Evolutionary conservation across 2,329 filamentous ascomycete genomes (phyloP), one percentile per base, ranked within the genome.

Genomic region (Metarhizium sp.): DNA sequence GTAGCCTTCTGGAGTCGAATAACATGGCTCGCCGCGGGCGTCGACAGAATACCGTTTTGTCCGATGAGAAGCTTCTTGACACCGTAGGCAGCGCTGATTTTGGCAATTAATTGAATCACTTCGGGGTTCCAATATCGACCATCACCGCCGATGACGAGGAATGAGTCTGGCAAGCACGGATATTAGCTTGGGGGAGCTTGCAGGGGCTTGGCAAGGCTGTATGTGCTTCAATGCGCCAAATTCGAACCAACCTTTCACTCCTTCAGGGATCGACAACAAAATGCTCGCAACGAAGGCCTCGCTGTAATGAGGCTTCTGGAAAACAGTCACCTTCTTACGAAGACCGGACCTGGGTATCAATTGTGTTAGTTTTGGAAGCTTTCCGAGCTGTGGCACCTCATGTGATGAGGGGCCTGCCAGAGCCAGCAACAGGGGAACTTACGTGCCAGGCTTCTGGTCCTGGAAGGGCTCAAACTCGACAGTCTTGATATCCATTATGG

Each of bases 361-460:
- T 32, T 8, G 38, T 16, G n/a, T 52, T 36, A 50, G 48, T n/a
- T 34, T 47, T 42, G 18, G 50, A 8, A 48, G 25, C 45, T 48
- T 48, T 30, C n/a, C 34, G 10, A 25, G 49, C 18, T 38, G 36
- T 46, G 30, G 14, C 38, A 30, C n/a, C 51, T 57, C 30, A 30
- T 8, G 49, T 56, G 50, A 36, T 38, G 64, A 65, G 62, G 65
- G 67, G 68, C 20, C 20, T 3, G 67, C 25, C 59, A 59, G 59
- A 32, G 25, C 20, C 7, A 25, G 43, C n/a, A 11, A 48, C 20
- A 8, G 18, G 20, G 61, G 62, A 63, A 91, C 92, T 75, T 85
- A 96, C 92, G 92, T 97, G 82, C 92, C 92, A 61, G 92, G 91
- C 82, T 99, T 99, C 82, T 99, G 94, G 81, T 97, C 94, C 61